Evolutionary conservation across 2,329 filamentous ascomycete genomes (phyloP).

Genomic region (Epicoccum sorghinum): DNA sequence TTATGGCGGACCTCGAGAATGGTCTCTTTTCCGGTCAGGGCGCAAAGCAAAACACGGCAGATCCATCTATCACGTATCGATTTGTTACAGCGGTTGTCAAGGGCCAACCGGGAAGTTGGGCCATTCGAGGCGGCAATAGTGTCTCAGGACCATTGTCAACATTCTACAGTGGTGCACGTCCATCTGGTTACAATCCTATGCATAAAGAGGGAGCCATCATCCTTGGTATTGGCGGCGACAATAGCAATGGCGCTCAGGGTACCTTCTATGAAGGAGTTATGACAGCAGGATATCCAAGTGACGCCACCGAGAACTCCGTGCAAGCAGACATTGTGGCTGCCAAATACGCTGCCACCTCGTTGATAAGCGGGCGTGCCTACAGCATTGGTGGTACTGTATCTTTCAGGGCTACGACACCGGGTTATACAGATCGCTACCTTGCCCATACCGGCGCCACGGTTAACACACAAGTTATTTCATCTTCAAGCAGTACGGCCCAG

Average conservation of each 20-base stretch:
- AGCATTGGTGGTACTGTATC: constrained; percentile 59
- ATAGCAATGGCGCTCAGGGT: constrained; percentile 64
- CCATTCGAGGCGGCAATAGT: constrained; percentile 64
- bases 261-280: constrained; percentile 71
- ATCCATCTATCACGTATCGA: constrained; percentile 60
- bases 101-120: constrained; percentile 63
- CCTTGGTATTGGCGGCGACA: constrained; percentile 74
- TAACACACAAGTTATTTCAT: constrained; percentile 62
- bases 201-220: constrained; percentile 69
- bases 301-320: constrained; percentile 63
- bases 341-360: constrained; percentile 57
- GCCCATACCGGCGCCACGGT: constrained; percentile 59
- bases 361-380: constrained; percentile 58
- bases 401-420: constrained; percentile 61
- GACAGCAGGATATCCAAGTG: constrained; percentile 66
- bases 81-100: constrained; percentile 66
- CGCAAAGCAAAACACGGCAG: constrained; percentile 55
- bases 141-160: constrained; percentile 62
- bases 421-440: constrained; percentile 62
- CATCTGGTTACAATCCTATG: constrained; percentile 66
- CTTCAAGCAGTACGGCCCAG: constrained; percentile 57
- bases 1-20: constrained; percentile 74
- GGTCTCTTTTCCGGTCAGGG: constrained; percentile 65
- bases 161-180: constrained; percentile 64
- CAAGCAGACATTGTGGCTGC: constrained; percentile 67